Percentiles rank a stretch among this genome's conserved stretches.
Conservation (phyloP, 345 rosid genomes). For the Eutrema japonicum region DNA sequence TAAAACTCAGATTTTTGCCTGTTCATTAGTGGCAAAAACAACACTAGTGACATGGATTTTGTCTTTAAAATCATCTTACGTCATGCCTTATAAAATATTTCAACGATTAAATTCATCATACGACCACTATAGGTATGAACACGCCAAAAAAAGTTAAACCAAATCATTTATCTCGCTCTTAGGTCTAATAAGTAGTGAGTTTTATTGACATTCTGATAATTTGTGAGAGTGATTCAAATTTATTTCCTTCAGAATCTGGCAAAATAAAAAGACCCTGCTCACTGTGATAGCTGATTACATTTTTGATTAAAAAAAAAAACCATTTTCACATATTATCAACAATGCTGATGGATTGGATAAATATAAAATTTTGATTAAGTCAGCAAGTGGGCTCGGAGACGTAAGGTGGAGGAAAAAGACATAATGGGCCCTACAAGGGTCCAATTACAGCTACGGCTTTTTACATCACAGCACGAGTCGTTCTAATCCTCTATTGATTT, state of each 20-base stretch:
- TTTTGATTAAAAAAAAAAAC: not conserved
- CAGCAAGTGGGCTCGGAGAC: conserved; percentile 39
- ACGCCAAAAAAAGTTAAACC: not conserved
- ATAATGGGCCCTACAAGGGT: conserved; percentile 26
- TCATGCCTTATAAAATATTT: conserved; percentile 4
- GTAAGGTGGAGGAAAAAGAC: conserved; percentile 23
- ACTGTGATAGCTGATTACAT: conserved; percentile 2
- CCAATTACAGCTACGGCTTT: conserved; percentile 40
- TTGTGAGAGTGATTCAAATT: not conserved
- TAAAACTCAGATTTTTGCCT: conserved; percentile 5
- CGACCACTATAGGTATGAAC: not conserved
- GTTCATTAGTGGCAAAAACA: conserved; percentile 36
- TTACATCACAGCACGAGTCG: conserved; percentile 33
- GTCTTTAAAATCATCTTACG: conserved; percentile 8
- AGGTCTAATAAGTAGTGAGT: not conserved
- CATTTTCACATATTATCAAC: not conserved
- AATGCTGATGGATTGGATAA: conserved; percentile 31
- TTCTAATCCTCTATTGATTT: conserved; percentile 21
- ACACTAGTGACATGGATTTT: conserved; percentile 13
- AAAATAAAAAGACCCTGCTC: no score
- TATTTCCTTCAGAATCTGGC: not conserved
- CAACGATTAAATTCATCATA: not conserved
- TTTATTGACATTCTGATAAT: not conserved
- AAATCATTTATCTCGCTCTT: not conserved
- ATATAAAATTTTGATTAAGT: conserved; percentile 23